Base-by-base conservation (phyloP, 768 basidiomycete genomes). In the Mycena latifolia region DNA sequence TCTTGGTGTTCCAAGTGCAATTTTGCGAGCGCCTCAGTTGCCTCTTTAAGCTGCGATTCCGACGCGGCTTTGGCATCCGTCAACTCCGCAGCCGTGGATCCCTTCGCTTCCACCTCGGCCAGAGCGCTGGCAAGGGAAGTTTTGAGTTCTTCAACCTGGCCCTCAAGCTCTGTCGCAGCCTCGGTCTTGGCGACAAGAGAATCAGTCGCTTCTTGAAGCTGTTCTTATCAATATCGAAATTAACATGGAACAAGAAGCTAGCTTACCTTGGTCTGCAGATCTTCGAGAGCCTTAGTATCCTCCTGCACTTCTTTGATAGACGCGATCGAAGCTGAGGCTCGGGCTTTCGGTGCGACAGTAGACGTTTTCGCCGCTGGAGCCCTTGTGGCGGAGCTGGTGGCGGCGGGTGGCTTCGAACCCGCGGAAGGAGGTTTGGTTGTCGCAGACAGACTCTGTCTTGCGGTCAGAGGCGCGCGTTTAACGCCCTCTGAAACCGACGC, bases 291-390 rank as follows among this genome's bases (percentile, higher is more conserved):
- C 71, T 86, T 87, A n/a, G 77, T 80, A 68, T 89, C 88, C 66
- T 89, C 89, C 66, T 85, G 87, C 20, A 90, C 80, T 71, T 93
- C 93, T 63, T 83, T 85, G 63, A 93, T 88, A 11, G 92, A 92
- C n/a, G 90, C 85, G 52, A 93, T 88, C 17, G 92, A 93, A 27
- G 82, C 79, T 41, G 86, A 72, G 29, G 85, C 76, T 20, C 86
- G 82, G 59, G 85, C 75, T 60, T 80, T 85, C 11, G 80, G 70
- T 29, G 80, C 72, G 55, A 77, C 69, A 47, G 81, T 66, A 28
- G 81, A 72, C 60, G 80, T 70, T 31, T 81, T 80, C 2, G 81
- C 73, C 6, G 79, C 51, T 28, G 79, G 57, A 45, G 67, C 51
- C 60, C 64, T 73, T 17, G 74, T 24, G 48, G 61, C 41, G 29